phyloP scores from a whole-genome alignment of 2,329 filamentous ascomycete genomes.

The Monosporascus sp. region DNA sequence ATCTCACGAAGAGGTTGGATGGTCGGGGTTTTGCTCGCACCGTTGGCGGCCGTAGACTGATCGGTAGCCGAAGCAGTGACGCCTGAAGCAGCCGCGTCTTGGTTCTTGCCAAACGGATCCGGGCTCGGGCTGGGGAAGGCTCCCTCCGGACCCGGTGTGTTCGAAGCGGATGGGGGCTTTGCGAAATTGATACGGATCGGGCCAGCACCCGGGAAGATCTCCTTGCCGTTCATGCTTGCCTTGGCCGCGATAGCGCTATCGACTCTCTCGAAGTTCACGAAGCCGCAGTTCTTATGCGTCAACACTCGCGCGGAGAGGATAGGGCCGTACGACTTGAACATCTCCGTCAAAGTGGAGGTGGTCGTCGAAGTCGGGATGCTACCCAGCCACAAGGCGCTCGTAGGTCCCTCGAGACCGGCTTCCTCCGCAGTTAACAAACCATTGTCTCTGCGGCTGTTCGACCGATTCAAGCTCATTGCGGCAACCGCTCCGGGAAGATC shows the following conservation, averaged over 20 bases:
- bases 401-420: slow-evolving; percentile 78
- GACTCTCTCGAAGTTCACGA: slow-evolving; percentile 91
- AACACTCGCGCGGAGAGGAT: slow-evolving; percentile 90
- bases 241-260: slow-evolving; percentile 91
- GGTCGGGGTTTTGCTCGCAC: slow-evolving; percentile 48
- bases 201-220: slow-evolving; percentile 95
- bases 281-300: slow-evolving; percentile 98
- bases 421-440: slow-evolving; percentile 69
- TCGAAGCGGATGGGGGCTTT: slow-evolving; percentile 85
- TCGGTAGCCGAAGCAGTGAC: slow-evolving; percentile 36
- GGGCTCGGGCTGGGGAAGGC: slow-evolving; percentile 88
- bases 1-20: slow-evolving; percentile 73
- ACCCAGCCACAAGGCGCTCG: slow-evolving; percentile 91
- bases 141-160: slow-evolving; percentile 83
- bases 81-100: slow-evolving; percentile 38
- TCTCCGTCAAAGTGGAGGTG: slow-evolving; percentile 87
- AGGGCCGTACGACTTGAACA: slow-evolving; percentile 88
- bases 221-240: slow-evolving; percentile 84
- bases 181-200: slow-evolving; percentile 95
- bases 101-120: slow-evolving; percentile 66
- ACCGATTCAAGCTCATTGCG: slow-evolving; percentile 65
- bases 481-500: slow-evolving; percentile 79
- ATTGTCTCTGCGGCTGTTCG: slow-evolving; percentile 58
- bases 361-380: slow-evolving; percentile 97
- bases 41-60: slow-evolving; percentile 26